Conservation (phyloP, 495 filamentous ascomycete genomes). For the Talaromyces borbonicus region DNA sequence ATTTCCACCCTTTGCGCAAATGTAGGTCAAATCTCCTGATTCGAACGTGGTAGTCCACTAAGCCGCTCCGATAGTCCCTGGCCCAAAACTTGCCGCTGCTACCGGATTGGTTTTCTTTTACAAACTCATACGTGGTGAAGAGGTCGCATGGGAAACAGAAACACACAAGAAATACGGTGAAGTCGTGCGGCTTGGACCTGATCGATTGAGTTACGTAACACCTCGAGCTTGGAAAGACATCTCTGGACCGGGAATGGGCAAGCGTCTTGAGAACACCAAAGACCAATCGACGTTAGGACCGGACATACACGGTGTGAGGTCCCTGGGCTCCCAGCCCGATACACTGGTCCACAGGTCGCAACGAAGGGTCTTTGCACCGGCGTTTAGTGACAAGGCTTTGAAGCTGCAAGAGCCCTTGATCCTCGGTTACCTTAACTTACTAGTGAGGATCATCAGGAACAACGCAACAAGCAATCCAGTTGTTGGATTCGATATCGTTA, state of each 20-base stretch:
- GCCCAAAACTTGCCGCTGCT: background rate
- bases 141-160: conserved; percentile 16
- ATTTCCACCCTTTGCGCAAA: too few relatives aligned
- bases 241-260: too few relatives aligned
- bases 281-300: background rate
- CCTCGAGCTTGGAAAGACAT: conserved; percentile 34
- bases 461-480: background rate
- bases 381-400: conserved; percentile 40
- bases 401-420: conserved; percentile 38
- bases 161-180: conserved; percentile 43
- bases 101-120: background rate
- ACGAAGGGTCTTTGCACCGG: conserved; percentile 18
- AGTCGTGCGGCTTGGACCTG: conserved; percentile 44
- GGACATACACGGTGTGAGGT: too few relatives aligned
- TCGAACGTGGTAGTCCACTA: too few relatives aligned
- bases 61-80: too few relatives aligned
- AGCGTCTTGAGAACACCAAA: too few relatives aligned
- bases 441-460: conserved; percentile 12
- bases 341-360: background rate
- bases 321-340: background rate
- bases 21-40: too few relatives aligned
- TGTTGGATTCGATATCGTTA: too few relatives aligned
- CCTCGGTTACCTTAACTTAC: conserved; percentile 26
- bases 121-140: conserved; percentile 9
- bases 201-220: conserved; percentile 40